Evolutionary conservation across 2,329 filamentous ascomycete species (phyloP).

Genomic region (Apiospora phragmitis): DNA sequence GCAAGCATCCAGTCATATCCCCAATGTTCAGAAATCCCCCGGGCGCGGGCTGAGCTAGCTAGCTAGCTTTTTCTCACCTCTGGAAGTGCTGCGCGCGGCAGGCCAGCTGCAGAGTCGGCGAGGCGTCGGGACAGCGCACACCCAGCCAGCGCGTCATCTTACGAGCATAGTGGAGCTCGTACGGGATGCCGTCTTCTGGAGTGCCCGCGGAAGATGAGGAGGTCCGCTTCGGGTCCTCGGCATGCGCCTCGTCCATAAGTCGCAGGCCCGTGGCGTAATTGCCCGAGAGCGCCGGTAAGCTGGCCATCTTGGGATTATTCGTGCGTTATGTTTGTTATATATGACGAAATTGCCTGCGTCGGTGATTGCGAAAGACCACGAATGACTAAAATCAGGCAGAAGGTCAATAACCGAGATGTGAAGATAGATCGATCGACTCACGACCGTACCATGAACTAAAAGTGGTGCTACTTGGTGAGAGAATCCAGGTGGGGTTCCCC

Average conservation of each 20-base stretch:
- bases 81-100: conserved; percentile 84
- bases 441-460: not conserved
- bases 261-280: conserved; percentile 55
- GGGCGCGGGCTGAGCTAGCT: not conserved
- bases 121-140: conserved; percentile 59
- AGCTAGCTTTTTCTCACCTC: conserved; percentile 42
- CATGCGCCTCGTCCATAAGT: conserved; percentile 74
- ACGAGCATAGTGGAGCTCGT: conserved; percentile 80
- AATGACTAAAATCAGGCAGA: not conserved
- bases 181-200: conserved; percentile 49
- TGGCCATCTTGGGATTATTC: not conserved
- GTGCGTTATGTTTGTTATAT: not conserved
- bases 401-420: not conserved
- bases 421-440: not conserved
- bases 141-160: conserved; percentile 77
- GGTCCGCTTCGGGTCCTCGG: conserved; percentile 62
- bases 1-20: not conserved
- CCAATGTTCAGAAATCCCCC: not conserved
- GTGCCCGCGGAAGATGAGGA: conserved; percentile 36
- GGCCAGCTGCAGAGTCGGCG: conserved; percentile 69
- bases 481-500: not conserved
- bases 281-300: conserved; percentile 27
- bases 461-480: not conserved
- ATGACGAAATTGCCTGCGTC: not conserved
- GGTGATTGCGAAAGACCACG: not conserved